These are phyloP conservation scores for Colletotrichum falcatum DNA, from an alignment of 2,329 filamentous ascomycete genomes.

Conservation along the genomic window DNA sequence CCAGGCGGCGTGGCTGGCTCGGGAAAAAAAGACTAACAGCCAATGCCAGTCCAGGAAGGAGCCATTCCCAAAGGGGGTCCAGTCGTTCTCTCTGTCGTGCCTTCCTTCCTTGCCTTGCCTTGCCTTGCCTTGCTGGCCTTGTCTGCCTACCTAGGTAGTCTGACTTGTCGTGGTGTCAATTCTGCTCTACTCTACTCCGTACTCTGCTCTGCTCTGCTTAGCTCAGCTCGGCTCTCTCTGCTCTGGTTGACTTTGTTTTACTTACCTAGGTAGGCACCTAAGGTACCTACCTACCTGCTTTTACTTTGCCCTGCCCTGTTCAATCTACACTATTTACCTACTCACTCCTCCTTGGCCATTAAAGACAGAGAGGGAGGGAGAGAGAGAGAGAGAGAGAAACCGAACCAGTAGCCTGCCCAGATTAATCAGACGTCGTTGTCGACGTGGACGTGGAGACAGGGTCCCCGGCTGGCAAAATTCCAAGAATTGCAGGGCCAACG, in stretches of 20 bases:
- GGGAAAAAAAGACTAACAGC: conserved; percentile 14
- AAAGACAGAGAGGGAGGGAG: background rate
- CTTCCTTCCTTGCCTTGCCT: conserved; percentile 11
- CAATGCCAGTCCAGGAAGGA: conserved; percentile 14
- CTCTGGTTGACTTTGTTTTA: too few species aligned
- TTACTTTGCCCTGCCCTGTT: too few species aligned
- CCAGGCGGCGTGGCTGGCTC: conserved; percentile 14
- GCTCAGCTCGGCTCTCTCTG: background rate
- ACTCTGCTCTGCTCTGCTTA: background rate
- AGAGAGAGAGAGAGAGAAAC: background rate
- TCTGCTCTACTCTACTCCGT: background rate
- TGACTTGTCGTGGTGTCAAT: background rate
- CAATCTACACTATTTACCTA: background rate
- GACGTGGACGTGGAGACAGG: conserved; percentile 14
- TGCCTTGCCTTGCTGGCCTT: conserved; percentile 12
- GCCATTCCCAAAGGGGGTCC: conserved; percentile 7
- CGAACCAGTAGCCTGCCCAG: background rate
- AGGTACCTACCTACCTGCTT: too few species aligned
- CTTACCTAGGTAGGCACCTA: too few species aligned
- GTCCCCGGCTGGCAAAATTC: conserved; percentile 20
- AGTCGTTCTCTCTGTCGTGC: conserved; percentile 9
- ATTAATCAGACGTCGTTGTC: background rate
- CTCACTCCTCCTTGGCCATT: background rate
- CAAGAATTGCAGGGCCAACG: conserved; percentile 16
- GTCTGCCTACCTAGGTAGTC: background rate